phyloP scores from a whole-genome alignment of 768 basidiomycete genomes.

The Amanita rubescens region DNA sequence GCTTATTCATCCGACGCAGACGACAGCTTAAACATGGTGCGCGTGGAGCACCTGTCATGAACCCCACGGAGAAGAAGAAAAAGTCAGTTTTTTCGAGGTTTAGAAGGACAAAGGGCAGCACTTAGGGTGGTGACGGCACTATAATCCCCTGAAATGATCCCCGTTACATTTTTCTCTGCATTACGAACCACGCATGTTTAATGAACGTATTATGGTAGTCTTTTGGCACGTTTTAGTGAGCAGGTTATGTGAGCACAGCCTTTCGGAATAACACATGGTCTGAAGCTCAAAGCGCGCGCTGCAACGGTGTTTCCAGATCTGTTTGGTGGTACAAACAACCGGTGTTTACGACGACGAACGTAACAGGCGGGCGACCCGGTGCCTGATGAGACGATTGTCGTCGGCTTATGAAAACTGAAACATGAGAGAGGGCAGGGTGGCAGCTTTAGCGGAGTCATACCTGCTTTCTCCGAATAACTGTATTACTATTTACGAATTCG shows the following conservation, averaged over 20 bases:
- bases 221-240: background rate
- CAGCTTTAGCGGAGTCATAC: background rate
- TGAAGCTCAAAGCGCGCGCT: background rate
- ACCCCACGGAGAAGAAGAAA: slow-evolving; percentile 24
- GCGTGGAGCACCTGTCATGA: slow-evolving; percentile 16
- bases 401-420: background rate
- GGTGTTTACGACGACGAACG: background rate
- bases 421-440: background rate
- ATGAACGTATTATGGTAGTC: background rate
- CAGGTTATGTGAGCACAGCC: background rate
- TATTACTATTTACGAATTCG: slow-evolving; percentile 1
- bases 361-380: slow-evolving; percentile 3
- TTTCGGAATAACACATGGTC: background rate
- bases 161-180: too few species aligned
- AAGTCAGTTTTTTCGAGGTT: slow-evolving; percentile 2
- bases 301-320: background rate
- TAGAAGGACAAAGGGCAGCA: background rate
- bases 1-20: slow-evolving; percentile 63
- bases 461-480: background rate
- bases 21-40: slow-evolving; percentile 42
- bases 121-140: background rate
- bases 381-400: slow-evolving; percentile 2
- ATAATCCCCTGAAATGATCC: background rate
- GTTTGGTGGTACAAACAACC: background rate
- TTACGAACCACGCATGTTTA: background rate